Evolutionary conservation across 1,284 basidiomycete species (phyloP), one percentile per base, ranked within the genome.

Genomic region (Xerocomus minutiporus): DNA sequence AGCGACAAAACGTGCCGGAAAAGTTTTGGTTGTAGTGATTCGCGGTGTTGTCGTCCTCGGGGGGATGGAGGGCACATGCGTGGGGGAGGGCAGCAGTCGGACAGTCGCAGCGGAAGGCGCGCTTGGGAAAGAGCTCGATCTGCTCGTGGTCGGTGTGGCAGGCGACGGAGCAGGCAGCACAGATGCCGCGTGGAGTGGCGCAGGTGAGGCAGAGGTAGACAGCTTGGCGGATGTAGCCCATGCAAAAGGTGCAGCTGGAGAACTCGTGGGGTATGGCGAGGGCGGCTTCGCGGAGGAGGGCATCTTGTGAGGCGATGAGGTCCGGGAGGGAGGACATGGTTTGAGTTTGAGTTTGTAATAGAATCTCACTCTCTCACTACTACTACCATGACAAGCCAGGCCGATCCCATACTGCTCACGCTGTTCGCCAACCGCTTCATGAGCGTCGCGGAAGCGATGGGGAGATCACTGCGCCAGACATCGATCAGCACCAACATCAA

Each of bases 401-500:
- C 31, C 12, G 93, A 96, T 67, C 91, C 92, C 1, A 93, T 96
- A 60, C 73, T 94, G 35, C 78, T 96, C 51, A 93, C 91, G 0
- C 80, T 96, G 29, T 95, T 95, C 62, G 90, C 91, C 25, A 93
- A 95, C 65, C 84, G 93, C 50, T 94, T 93, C 75, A 93, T 93
- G 89, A 86, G 86, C 63, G 88, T 93, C 28, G 91, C 91, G 5
- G 91, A 96, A 68, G 92, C 93, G 4, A 96, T 95, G 93, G 93
- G 93, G 29, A 79, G 89, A 32, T 88, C 88, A 1, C 75, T 96
- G 9, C 91, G 89, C 67, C 90, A 96, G 71, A 95, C 93, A 0
- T 85, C 91, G 2, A 94, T 96, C 61, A 89, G 86, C 61, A 93
- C 90, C 17, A 93, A 93, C 65, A 93, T 93, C 75, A 93, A 93